Conservation (phyloP, 495 filamentous ascomycete species). For the Tuber aestivum region DNA sequence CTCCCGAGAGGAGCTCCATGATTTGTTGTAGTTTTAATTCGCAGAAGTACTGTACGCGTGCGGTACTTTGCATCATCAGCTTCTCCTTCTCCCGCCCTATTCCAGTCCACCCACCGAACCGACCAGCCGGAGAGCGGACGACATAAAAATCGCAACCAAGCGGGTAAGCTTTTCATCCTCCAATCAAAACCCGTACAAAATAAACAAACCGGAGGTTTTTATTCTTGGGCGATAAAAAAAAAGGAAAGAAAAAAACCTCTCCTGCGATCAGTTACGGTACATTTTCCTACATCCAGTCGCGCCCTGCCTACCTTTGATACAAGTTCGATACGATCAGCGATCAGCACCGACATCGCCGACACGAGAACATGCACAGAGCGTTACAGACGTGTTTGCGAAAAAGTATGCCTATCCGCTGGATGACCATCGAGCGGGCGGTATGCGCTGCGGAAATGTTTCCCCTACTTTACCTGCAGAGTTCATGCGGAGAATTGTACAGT, state of each 20-base stretch:
- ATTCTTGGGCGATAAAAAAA: not conserved
- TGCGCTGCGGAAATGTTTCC: not conserved
- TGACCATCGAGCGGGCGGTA: not conserved
- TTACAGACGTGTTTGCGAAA: conserved; percentile 2
- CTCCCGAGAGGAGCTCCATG: conserved; percentile 2
- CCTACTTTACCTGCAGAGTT: not conserved
- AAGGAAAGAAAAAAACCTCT: not conserved
- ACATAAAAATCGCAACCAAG: not conserved
- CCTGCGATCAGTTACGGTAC: not conserved
- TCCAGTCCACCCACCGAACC: not conserved
- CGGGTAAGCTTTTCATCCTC: not conserved
- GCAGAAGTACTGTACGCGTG: not conserved
- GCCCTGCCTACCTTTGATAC: not conserved
- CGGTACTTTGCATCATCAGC: not conserved
- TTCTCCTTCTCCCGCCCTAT: not conserved
- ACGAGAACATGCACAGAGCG: not conserved
- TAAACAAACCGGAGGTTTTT: not conserved
- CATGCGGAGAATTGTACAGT: not conserved
- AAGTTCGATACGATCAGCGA: not conserved
- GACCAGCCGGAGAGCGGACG: not conserved
- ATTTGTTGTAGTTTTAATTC: not conserved
- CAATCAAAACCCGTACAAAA: not conserved
- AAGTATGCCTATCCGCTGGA: not conserved
- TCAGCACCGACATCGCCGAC: conserved; percentile 1
- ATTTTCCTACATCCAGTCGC: not conserved